phyloP scores from a whole-genome alignment of 495 filamentous ascomycete species.

The Trichoderma parareesei region DNA sequence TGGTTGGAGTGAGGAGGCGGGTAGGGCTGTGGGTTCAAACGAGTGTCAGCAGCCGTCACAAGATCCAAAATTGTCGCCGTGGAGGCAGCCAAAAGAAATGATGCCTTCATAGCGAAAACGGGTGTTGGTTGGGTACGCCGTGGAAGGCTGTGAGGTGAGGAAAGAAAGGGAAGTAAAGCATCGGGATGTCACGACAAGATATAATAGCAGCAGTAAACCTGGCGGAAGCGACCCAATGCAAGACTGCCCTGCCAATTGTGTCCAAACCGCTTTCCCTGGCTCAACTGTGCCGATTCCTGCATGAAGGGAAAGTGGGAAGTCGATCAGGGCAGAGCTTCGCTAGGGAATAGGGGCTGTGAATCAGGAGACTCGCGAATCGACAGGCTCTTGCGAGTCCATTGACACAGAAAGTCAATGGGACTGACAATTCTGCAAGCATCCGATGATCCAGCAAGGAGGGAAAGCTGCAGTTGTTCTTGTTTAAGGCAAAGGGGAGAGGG shows the following conservation, averaged over 20 bases:
- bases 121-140: not conserved
- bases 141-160: not conserved
- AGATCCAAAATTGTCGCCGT: not conserved
- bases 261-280: not conserved
- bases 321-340: not conserved
- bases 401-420: not conserved
- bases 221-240: not conserved
- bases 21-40: constrained; percentile 16
- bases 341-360: not conserved
- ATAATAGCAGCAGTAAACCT: not conserved
- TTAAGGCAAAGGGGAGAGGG: not conserved
- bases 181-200: not conserved
- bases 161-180: not conserved
- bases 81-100: not conserved
- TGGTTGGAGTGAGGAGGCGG: constrained; percentile 19
- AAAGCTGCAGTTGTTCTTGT: not conserved
- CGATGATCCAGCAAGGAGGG: not conserved
- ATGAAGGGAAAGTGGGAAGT: not conserved
- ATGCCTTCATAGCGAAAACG: constrained; percentile 2
- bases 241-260: not conserved
- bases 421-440: not conserved
- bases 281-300: not conserved
- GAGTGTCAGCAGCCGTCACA: constrained; percentile 19
- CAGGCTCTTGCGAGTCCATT: not conserved
- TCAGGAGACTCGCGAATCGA: not conserved